Evolutionary conservation across 1,284 basidiomycete genomes (phyloP), one percentile per base, ranked within the genome.

Genomic region (Ustilago crameri): DNA sequence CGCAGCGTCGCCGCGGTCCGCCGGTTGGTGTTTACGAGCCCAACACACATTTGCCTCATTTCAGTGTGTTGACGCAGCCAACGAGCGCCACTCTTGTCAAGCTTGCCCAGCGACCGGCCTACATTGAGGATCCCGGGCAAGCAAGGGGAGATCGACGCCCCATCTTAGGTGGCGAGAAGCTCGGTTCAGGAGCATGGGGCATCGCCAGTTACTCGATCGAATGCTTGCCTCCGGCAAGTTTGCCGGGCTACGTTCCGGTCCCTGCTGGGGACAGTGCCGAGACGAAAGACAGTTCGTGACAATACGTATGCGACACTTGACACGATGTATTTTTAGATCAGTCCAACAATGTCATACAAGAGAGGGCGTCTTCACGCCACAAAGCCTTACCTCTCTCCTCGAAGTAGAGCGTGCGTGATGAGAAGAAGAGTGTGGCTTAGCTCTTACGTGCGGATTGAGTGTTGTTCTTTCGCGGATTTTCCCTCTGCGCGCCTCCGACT

Each of bases 1-100:
- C 59, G 17, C 60, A 67, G 43, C 69, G 68, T 34, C 66, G 51
- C n/a, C 51, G 50, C 17, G 66, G 67, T n/a, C 76, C 78, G 12
- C 79, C 80, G 4, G 44, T 82, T 10, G 81, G 80, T 38, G 53
- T 83, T 18, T 82, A 79, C 60, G 81, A 83, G 41, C 81, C 81
- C 24, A 62, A 74, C 27, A 83, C 81, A 20, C 73, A 80, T 53
- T 47, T 68, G 17, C 61, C 75, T 23, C 79, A 81, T 49, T 69
- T 78, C 35, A 58, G 67, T 18, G 32, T 56, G 1, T 42, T 61
- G 43, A 78, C 78, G 2, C 81, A 82, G 63, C 78, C 81, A 1
- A 58, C 50, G 1, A 58, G 58, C 24, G 78, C 79, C 1, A 26
- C 40, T 0, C 32, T 72, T 9, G 60, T 67, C 32, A 74, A 76